These are phyloP conservation scores for Coniochaeta prunicola DNA, from an alignment of 2,329 filamentous ascomycete genomes.

Conservation along the genomic window DNA sequence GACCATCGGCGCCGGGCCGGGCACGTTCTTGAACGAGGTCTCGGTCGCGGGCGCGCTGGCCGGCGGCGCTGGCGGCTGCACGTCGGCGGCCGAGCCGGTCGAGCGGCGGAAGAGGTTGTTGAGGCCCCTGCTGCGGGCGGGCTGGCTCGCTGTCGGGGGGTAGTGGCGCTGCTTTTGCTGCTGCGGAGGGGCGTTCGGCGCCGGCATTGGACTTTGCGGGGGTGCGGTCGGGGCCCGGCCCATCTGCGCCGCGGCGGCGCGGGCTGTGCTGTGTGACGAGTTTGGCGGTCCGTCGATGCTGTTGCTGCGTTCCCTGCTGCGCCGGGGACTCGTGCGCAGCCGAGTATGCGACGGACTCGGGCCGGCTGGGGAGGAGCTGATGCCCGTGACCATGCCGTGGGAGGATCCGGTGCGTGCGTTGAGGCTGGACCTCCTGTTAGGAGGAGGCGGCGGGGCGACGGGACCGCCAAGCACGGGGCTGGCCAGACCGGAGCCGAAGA, in stretches of 20 bases:
- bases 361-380: constrained; percentile 10
- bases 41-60: constrained; percentile 17
- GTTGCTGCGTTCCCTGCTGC: constrained; percentile 14
- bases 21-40: constrained; percentile 10
- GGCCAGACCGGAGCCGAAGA: constrained; percentile 27
- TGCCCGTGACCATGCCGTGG: constrained; percentile 12
- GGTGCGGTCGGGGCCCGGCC: constrained; percentile 14
- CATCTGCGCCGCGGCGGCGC: constrained; percentile 4
- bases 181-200: constrained; percentile 7
- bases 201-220: constrained; percentile 10
- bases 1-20: constrained; percentile 11
- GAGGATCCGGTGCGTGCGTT: constrained; percentile 35
- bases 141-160: constrained; percentile 38
- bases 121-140: constrained; percentile 35
- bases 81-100: constrained; percentile 25
- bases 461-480: constrained; percentile 15
- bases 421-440: constrained; percentile 46
- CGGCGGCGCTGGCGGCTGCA: constrained; percentile 7
- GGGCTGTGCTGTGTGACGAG: not conserved
- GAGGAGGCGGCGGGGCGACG: constrained; percentile 35
- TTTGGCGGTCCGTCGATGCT: constrained; percentile 14
- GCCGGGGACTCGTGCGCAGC: constrained; percentile 18
- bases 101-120: constrained; percentile 46
- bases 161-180: constrained; percentile 33
- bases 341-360: constrained; percentile 14